These are phyloP conservation scores for Hemisphaericaspora nanyangensis DNA, from an alignment of 805 yeast species.

Conservation along the genomic window DNA sequence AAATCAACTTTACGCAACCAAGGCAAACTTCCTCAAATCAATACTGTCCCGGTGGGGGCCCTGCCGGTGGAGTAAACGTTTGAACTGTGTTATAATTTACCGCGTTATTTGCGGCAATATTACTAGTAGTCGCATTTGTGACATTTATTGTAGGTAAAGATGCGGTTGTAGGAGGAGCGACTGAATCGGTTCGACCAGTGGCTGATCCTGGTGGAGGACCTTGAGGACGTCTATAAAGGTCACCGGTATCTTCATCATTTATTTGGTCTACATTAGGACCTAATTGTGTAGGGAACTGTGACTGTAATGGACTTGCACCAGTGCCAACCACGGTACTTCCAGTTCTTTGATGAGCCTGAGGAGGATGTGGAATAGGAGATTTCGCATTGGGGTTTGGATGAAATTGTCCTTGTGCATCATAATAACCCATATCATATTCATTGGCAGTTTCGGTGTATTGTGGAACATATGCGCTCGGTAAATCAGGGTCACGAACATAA, in stretches of 20 bases:
- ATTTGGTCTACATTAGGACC: background rate
- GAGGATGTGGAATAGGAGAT: slow-evolving; percentile 14
- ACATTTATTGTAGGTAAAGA: background rate
- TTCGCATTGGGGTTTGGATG: slow-evolving; percentile 33
- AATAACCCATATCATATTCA: slow-evolving; percentile 74
- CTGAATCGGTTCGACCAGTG: background rate
- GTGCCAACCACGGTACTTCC: slow-evolving; percentile 3
- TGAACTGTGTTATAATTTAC: background rate
- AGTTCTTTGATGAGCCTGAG: slow-evolving; percentile 21
- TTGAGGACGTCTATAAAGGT: slow-evolving; percentile 5
- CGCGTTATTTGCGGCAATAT: too few relatives aligned
- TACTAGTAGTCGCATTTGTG: background rate
- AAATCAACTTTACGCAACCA: too few relatives aligned
- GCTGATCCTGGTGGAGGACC: slow-evolving; percentile 1
- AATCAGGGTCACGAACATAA: slow-evolving; percentile 36
- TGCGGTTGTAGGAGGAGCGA: background rate
- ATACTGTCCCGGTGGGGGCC: slow-evolving; percentile 1
- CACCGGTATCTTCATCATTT: slow-evolving; percentile 4
- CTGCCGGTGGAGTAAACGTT: background rate
- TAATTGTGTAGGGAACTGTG: background rate
- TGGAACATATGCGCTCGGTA: slow-evolving; percentile 52
- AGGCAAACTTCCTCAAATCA: too few relatives aligned
- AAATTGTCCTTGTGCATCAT: slow-evolving; percentile 56
- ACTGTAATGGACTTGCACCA: background rate
- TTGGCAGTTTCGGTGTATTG: slow-evolving; percentile 63